Conservation (phyloP, 352 stramenopile genomes). For the Globisporangium ultimum region DNA sequence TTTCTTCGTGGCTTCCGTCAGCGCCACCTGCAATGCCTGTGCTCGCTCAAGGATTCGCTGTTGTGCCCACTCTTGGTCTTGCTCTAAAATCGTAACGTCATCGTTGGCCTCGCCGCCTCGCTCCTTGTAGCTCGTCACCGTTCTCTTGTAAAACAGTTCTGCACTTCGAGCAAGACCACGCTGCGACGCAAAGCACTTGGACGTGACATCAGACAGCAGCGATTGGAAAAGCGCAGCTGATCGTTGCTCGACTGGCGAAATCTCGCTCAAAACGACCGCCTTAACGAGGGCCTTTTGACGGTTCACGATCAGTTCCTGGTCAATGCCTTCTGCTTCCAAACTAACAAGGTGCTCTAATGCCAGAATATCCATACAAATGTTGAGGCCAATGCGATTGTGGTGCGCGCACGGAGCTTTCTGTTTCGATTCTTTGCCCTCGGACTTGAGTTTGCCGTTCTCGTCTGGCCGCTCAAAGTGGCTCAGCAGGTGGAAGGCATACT, state of each 20-base stretch:
- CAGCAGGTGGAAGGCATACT: constrained; percentile 63
- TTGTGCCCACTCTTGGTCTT: constrained; percentile 52
- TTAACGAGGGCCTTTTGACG: constrained; percentile 59
- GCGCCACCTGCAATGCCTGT: constrained; percentile 26
- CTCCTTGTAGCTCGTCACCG: constrained; percentile 30
- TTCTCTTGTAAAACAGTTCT: constrained; percentile 44
- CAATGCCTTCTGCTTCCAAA: constrained; percentile 14
- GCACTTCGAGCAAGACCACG: constrained; percentile 38
- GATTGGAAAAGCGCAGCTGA: constrained; percentile 52
- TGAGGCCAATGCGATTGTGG: constrained; percentile 68
- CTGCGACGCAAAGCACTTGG: constrained; percentile 39
- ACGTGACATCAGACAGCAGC: constrained; percentile 43
- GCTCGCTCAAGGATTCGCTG: constrained; percentile 43
- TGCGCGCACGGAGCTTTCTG: constrained; percentile 43
- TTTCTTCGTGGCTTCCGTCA: constrained; percentile 30
- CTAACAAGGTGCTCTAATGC: constrained; percentile 46
- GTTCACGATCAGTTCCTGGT: constrained; percentile 19
- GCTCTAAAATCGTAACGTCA: constrained; percentile 20
- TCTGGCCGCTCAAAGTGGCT: constrained; percentile 38
- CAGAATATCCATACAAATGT: constrained; percentile 68
- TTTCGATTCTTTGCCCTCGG: constrained; percentile 9
- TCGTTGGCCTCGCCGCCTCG: constrained; percentile 12
- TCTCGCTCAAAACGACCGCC: constrained; percentile 43
- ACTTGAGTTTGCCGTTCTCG: constrained; percentile 6
- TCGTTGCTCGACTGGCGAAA: constrained; percentile 43